Base-by-base conservation (phyloP, 2,329 filamentous ascomycete species). In the Mycosphaerella sp. region DNA sequence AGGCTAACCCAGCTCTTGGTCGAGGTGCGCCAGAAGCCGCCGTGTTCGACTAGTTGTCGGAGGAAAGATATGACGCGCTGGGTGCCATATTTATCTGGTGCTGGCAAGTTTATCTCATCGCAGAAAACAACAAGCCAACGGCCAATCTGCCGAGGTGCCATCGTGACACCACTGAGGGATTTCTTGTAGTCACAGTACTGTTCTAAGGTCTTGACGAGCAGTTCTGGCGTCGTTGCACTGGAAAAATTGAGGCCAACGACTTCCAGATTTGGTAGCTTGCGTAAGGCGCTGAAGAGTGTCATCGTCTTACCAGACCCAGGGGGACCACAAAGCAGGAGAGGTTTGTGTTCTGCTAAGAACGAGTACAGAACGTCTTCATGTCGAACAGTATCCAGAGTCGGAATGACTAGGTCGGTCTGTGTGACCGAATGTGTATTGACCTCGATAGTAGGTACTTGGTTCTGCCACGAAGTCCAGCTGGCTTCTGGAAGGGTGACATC, bases 111-210 rank as follows among this genome's bases (percentile, higher is more conserved):
- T 75, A 99, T 98, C 71, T 99, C 93, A 69, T 99, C 93, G 66
- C 93, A 99, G 79, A 99, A 99, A 59, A 99, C 83, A 44, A 99
- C 92, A 38, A 99, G 80, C 93, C 93, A 99, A 63, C 92, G 86
- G 21, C 93, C 93, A 64, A 98, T 95, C 70, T 98, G 95, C 6
- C 87, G 95, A 0, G 93, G 93, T 23, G 92, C 95, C 61, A 99
- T 86, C 66, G 96, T 87, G 17, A 97, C 90, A 41, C 93, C 93
- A 68, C 93, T 97, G 45, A 97, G 77, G 0, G 93, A 97, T 80
- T 98, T 98, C 77, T 92, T 95, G 76, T 99, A 98, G 73, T 98
- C 93, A 73, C 93, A 99, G 72, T 98, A 96, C 70, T 98, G 95
- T 74, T 98, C 93, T 63, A 99, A 95, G 0, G 95, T 98, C 79